Base-by-base conservation (phyloP, 331 rosid genomes). In the Stylosanthes scabra region DNA sequence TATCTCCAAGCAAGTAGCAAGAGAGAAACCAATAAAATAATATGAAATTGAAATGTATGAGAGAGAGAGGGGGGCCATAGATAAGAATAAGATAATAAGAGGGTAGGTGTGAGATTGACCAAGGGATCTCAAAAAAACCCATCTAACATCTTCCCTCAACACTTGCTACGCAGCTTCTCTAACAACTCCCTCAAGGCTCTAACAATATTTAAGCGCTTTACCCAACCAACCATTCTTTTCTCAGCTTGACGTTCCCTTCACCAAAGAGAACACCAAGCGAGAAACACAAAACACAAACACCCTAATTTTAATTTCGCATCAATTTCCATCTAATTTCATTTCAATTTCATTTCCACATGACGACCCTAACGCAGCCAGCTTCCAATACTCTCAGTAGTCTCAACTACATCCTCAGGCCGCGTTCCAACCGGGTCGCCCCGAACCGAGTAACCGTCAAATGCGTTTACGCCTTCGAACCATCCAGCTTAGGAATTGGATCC, bases 181-280 rank as follows among this genome's bases (percentile, higher is more conserved):
- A 9, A 57, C 72, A 70, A 20, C 59, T 5, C 47, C 14, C 74
- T 20, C 25, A 20, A 20, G 25, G 37, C 37, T 31, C 37, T 31
- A 29, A 1, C 31, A 37, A 13, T 79, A 67, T 88, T 60, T 89
- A 87, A 61, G 81, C 46, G 76, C 86, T 51, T 6, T 34, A n/a
- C 15, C 71, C 39, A 59, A 41, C 79, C 3, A 3, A 31, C 49
- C 34, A 0, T 45, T 49, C 47, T n/a, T 61, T 29, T 40, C 92
- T 83, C 96, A 93, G 97, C 96, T 93, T 86, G 89, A 71, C 74
- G 88, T 81, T 86, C 88, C 90, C 84, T 88, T 78, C 72, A 70
- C 59, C 40, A 14, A 42, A 71, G 85, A 85, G 92, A 86, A 84
- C 86, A 52, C 70, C 46, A 69, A 62, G 29, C 20, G 4, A n/a